phyloP scores from a whole-genome alignment of 2,329 filamentous ascomycete species.

The Talaromyces sp. region DNA sequence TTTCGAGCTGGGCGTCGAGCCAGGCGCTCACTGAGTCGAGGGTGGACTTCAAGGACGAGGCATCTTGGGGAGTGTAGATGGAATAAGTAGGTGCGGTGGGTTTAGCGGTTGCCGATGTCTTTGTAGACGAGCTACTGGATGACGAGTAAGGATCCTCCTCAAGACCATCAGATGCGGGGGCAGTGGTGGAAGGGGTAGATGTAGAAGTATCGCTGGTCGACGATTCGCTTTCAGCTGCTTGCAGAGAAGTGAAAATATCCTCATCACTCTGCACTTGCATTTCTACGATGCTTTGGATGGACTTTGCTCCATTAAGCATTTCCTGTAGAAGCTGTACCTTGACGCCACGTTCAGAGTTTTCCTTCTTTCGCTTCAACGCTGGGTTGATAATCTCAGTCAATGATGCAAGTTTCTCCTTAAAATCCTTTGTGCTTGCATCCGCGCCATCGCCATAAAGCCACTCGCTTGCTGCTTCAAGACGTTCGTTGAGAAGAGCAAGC shows the following conservation, averaged over 20 bases:
- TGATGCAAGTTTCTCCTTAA: conserved; percentile 72
- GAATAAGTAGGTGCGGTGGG: conserved; percentile 55
- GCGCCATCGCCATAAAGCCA: conserved; percentile 88
- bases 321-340: conserved; percentile 65
- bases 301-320: conserved; percentile 66
- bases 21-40: conserved; percentile 65
- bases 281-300: conserved; percentile 68
- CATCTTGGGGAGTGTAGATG: conserved; percentile 69
- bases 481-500: conserved; percentile 63
- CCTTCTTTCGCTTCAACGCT: conserved; percentile 70
- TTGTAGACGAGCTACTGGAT: conserved; percentile 36
- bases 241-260: conserved; percentile 55
- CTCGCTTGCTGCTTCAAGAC: conserved; percentile 68
- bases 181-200: conserved; percentile 47
- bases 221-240: conserved; percentile 42
- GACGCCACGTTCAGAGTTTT: conserved; percentile 68
- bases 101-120: conserved; percentile 31
- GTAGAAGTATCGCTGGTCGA: conserved; percentile 39
- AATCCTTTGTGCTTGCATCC: conserved; percentile 68
- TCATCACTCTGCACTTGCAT: conserved; percentile 70
- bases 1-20: conserved; percentile 68
- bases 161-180: conserved; percentile 51
- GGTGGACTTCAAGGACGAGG: conserved; percentile 61
- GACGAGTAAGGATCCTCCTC: conserved; percentile 67
- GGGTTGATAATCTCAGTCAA: conserved; percentile 76